These are phyloP conservation scores for Dianthus caryophyllus DNA, from an alignment of 148 eudicot genomes.

Conservation along the genomic window DNA sequence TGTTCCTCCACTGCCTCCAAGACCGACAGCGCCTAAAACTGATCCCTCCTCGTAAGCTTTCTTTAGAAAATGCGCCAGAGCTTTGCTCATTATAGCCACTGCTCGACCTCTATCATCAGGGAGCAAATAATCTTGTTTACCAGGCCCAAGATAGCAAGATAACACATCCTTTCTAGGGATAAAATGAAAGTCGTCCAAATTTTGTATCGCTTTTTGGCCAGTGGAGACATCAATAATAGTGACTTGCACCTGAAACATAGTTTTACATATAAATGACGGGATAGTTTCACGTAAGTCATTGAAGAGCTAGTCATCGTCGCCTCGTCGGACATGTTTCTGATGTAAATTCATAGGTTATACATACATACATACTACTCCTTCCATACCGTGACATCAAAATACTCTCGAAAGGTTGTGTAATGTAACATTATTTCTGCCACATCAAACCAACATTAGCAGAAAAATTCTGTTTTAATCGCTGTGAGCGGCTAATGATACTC, in stretches of 20 bases:
- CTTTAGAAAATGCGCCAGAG: conserved; percentile 46
- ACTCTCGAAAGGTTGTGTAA: no score
- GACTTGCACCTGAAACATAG: conserved; percentile 53
- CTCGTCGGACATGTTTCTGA: no score
- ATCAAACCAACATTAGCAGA: no score
- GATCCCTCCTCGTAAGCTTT: conserved; percentile 44
- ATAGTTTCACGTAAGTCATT: neutral
- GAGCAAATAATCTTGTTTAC: conserved; percentile 35
- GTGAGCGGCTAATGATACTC: no score
- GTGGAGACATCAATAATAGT: conserved; percentile 84
- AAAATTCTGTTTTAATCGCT: no score
- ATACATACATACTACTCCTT: no score
- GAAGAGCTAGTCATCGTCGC: no score
- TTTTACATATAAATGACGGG: neutral
- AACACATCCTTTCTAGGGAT: conserved; percentile 70
- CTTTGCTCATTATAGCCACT: conserved; percentile 61
- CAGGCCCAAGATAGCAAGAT: conserved; percentile 43
- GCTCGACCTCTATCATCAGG: conserved; percentile 87
- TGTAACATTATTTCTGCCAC: no score
- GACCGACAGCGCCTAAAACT: conserved; percentile 79
- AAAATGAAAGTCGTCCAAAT: conserved; percentile 47
- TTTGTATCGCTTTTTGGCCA: conserved; percentile 44
- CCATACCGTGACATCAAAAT: neutral
- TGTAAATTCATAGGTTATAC: no score
- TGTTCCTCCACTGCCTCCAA: conserved; percentile 98